phyloP scores from a whole-genome alignment of 768 basidiomycete genomes.

The Tephrocybe sp. region DNA sequence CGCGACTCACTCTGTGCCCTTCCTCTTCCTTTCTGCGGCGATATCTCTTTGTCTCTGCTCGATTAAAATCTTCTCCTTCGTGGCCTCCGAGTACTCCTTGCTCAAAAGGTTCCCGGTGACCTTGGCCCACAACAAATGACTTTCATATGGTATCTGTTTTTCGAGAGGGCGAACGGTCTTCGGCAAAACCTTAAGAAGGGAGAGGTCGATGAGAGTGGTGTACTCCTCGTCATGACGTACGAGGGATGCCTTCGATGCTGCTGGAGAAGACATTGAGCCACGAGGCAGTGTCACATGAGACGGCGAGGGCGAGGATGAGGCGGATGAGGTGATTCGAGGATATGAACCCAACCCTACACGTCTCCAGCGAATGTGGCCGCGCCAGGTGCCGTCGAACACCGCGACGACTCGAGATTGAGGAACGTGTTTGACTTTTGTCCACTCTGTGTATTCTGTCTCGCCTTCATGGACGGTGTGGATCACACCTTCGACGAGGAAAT shows the following conservation, averaged over 20 bases:
- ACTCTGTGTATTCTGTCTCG: conserved; percentile 60
- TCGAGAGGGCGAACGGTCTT: conserved; percentile 83
- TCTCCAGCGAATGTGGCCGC: conserved; percentile 78
- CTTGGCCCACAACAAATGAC: conserved; percentile 81
- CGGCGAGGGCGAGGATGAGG: conserved; percentile 46
- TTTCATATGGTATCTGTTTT: conserved; percentile 78
- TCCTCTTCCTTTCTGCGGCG: conserved; percentile 82
- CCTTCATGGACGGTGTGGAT: conserved; percentile 78
- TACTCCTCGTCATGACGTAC: conserved; percentile 49
- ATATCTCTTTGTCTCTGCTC: conserved; percentile 93
- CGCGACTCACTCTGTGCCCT: conserved; percentile 75
- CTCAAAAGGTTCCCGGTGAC: conserved; percentile 71
- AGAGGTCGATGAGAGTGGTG: conserved; percentile 72
- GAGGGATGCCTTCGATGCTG: conserved; percentile 45
- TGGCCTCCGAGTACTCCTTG: conserved; percentile 92
- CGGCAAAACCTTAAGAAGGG: conserved; percentile 66
- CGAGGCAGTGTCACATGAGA: conserved; percentile 42
- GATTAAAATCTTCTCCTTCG: conserved; percentile 84
- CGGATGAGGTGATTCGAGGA: conserved; percentile 36
- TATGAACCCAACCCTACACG: conserved; percentile 48
- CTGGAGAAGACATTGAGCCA: conserved; percentile 32
- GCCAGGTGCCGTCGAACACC: conserved; percentile 87
- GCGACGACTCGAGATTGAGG: conserved; percentile 76
- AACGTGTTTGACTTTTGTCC: conserved; percentile 89
- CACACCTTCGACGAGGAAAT: conserved; percentile 84